These are phyloP conservation scores for Verticillium dahliae DNA, from an alignment of 2,329 filamentous ascomycete species.

Conservation along the genomic window DNA sequence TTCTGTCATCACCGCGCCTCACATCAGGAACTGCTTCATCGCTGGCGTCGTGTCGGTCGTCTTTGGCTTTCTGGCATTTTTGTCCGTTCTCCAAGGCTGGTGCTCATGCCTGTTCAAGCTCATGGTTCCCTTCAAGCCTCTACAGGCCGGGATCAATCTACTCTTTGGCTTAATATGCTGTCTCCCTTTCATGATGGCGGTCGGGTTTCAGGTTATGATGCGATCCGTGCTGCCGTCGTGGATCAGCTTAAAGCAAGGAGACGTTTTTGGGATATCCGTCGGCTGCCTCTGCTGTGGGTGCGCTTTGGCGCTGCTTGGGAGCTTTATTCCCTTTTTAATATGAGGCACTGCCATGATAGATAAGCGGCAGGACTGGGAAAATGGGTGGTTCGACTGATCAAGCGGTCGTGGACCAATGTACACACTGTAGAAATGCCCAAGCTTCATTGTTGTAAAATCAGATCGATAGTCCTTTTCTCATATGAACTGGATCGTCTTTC, in stretches of 20 bases:
- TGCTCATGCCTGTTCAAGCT: not conserved
- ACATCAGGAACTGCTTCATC: not conserved
- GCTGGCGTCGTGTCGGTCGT: not conserved
- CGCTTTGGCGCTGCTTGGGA: not conserved
- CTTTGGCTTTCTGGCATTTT: not conserved
- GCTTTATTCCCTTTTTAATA: not conserved
- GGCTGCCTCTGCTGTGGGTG: not conserved
- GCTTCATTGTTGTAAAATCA: too few species aligned
- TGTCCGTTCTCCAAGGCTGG: not conserved
- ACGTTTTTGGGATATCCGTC: not conserved
- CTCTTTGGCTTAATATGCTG: not conserved
- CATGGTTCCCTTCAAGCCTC: not conserved
- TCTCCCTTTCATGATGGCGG: not conserved
- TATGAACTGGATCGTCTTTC: not conserved
- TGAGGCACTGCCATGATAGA: not conserved
- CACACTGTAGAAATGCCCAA: too few species aligned
- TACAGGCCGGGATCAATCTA: not conserved
- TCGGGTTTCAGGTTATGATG: not conserved
- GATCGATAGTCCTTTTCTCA: not conserved
- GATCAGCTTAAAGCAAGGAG: not conserved
- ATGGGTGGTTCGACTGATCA: too few species aligned
- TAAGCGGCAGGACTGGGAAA: too few species aligned
- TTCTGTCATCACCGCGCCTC: not conserved
- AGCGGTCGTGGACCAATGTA: not conserved
- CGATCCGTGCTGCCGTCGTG: not conserved